Evolutionary conservation across 2,329 filamentous ascomycete species (phyloP).

Genomic region (Phaeosphaeriaceae sp.): DNA sequence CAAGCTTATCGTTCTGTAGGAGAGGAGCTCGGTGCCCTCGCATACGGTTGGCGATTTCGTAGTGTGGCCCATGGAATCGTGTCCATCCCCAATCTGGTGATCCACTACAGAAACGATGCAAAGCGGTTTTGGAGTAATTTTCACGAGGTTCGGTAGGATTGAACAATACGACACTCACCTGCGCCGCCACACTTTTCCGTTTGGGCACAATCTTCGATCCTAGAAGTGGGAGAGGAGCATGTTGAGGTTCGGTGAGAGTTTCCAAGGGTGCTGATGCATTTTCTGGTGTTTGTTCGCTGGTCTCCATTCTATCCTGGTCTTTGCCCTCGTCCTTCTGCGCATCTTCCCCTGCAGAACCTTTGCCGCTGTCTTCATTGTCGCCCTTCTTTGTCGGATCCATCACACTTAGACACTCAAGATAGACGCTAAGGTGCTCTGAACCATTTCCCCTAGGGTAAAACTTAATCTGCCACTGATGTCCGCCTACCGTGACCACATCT

Average conservation of each 20-base stretch:
- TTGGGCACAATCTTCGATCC: constrained; percentile 43
- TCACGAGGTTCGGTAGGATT: constrained; percentile 68
- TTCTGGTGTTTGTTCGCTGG: constrained; percentile 5
- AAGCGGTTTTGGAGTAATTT: constrained; percentile 61
- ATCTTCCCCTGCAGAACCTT: neutral
- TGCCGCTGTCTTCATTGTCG: constrained; percentile 4
- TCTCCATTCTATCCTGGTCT: constrained; percentile 15
- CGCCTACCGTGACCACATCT: constrained; percentile 61
- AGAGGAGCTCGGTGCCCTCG: constrained; percentile 64
- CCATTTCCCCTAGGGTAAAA: constrained; percentile 68
- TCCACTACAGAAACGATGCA: constrained; percentile 64
- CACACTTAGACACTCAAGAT: constrained; percentile 66
- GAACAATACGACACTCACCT: constrained; percentile 67
- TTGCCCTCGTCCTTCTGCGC: constrained; percentile 2
- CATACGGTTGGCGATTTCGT: constrained; percentile 63
- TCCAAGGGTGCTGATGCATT: neutral
- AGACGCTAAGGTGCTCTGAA: constrained; percentile 64
- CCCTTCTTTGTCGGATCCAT: constrained; percentile 25
- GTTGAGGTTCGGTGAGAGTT: constrained; percentile 29
- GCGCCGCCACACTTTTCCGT: constrained; percentile 59
- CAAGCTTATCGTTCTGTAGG: constrained; percentile 65
- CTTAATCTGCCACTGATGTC: constrained; percentile 70
- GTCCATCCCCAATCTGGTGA: constrained; percentile 70
- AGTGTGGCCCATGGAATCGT: constrained; percentile 65
- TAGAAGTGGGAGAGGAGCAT: constrained; percentile 47